Evolutionary conservation across 208 protist genomes (phyloP).

Genomic region (Trypanosoma platydactyli): DNA sequence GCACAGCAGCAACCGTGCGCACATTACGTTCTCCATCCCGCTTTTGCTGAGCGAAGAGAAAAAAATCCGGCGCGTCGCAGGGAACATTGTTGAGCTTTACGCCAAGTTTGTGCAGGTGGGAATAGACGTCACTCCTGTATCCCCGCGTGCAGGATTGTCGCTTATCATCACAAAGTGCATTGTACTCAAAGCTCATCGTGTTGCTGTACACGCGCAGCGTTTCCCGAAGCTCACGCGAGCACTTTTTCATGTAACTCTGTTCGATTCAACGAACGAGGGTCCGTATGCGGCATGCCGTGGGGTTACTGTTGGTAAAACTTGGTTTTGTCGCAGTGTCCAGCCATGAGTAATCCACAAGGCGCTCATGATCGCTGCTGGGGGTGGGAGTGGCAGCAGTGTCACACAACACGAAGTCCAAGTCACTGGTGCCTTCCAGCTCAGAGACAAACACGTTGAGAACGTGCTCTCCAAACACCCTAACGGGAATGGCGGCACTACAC

Average conservation of each 20-base stretch:
- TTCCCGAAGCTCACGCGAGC: slow-evolving; percentile 20
- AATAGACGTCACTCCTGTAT: too few relatives aligned
- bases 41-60: too few relatives aligned
- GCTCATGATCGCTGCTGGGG: slow-evolving; percentile 13
- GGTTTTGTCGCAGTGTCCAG: slow-evolving; percentile 31
- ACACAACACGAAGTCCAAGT: slow-evolving; percentile 57
- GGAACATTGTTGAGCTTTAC: too few relatives aligned
- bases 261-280: slow-evolving; percentile 46
- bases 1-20: slow-evolving; percentile 4
- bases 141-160: too few relatives aligned
- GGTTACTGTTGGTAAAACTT: slow-evolving; percentile 22
- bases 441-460: slow-evolving; percentile 38
- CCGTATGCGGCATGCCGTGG: slow-evolving; percentile 17
- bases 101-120: too few relatives aligned
- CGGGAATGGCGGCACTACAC: slow-evolving; percentile 7
- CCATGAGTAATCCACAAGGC: slow-evolving; percentile 41
- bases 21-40: too few relatives aligned
- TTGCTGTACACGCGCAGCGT: slow-evolving; percentile 29
- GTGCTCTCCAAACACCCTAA: slow-evolving; percentile 10
- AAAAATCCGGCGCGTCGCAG: too few relatives aligned
- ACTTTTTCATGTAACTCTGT: slow-evolving; percentile 30
- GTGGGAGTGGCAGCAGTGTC: slow-evolving; percentile 5
- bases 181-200: slow-evolving; percentile 42
- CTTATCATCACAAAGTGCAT: slow-evolving; percentile 18
- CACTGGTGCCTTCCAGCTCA: slow-evolving; percentile 15